phyloP scores from a whole-genome alignment of 306 rosid genomes.

The Spatholobus suberectus region DNA sequence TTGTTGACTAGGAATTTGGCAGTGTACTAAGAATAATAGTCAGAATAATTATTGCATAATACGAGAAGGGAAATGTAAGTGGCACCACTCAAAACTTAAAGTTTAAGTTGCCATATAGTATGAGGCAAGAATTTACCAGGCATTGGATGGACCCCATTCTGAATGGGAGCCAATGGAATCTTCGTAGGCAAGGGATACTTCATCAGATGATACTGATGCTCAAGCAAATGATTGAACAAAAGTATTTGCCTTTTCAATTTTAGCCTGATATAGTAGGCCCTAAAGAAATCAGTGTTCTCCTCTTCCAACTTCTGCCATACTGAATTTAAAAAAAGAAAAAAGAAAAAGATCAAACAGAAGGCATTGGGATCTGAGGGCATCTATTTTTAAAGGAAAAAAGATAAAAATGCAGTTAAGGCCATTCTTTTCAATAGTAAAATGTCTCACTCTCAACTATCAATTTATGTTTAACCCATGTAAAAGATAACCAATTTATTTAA shows the following conservation, averaged over 20 bases:
- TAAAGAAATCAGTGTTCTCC: conserved; percentile 84
- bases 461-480: neutral
- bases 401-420: neutral
- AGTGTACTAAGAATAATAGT: conserved; percentile 1
- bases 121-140: conserved; percentile 64
- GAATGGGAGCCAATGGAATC: conserved; percentile 86
- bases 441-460: neutral
- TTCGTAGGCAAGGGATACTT: conserved; percentile 67
- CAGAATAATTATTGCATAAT: neutral
- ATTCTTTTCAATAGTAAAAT: conserved; percentile 9
- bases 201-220: conserved; percentile 72
- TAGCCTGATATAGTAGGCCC: conserved; percentile 79
- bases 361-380: conserved; percentile 28
- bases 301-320: conserved; percentile 97
- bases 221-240: conserved; percentile 78
- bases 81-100: conserved; percentile 1
- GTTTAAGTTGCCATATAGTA: neutral
- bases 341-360: neutral
- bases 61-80: conserved; percentile 4
- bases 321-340: conserved; percentile 40
- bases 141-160: conserved; percentile 86
- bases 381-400: neutral
- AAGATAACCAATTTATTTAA: neutral
- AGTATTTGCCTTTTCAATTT: conserved; percentile 83
- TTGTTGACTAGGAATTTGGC: conserved; percentile 13